Evolutionary conservation across 768 basidiomycete species (phyloP), one percentile per base, ranked within the genome.

Genomic region (Podaxis sp.): DNA sequence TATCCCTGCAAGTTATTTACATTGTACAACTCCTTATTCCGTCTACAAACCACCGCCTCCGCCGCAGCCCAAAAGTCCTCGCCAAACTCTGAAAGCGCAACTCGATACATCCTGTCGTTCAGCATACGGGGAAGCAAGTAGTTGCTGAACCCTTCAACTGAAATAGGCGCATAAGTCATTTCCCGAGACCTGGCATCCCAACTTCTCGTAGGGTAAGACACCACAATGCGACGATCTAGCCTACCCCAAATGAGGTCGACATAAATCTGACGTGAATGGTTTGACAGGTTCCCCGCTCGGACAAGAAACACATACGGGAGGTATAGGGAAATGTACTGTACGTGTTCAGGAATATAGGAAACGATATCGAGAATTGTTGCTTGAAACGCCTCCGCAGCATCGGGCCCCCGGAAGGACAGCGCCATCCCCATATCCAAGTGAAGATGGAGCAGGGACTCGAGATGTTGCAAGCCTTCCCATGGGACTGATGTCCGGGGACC

Each of bases 21-120:
- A 19, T 33, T 33, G 29, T 33, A 33, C 29, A 33, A 8, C 29
- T 47, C 57, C 19, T 19, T 29, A 13, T 60, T 46, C 15, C 52
- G 50, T 41, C 51, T 51, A 19, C 5, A 27, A 15, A 52, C 19
- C 17, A 54, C 27, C 9, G 19, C 27, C 58, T 59, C 49, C 36
- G 49, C 49, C 50, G 25, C 49, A n/a, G 19, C 13, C 58, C 58
- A 59, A 17, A 59, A 59, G 25, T 51, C 57, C 7, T 59, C 25
- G 6, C 9, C 36, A 13, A 46, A 12, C 8, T 38, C 36, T 46
- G 19, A 19, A n/a, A n/a, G 6, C 29, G 8, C 29, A 25, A 37
- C 47, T 37, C 36, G 29, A 12, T 15, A 36, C 3, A 27, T 6
- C 24, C 3, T 59, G 5, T 59, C 49, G 8, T 59, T n/a, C 9